Evolutionary conservation across 805 yeast species (phyloP).

Genomic region (Candida peoriensis): DNA sequence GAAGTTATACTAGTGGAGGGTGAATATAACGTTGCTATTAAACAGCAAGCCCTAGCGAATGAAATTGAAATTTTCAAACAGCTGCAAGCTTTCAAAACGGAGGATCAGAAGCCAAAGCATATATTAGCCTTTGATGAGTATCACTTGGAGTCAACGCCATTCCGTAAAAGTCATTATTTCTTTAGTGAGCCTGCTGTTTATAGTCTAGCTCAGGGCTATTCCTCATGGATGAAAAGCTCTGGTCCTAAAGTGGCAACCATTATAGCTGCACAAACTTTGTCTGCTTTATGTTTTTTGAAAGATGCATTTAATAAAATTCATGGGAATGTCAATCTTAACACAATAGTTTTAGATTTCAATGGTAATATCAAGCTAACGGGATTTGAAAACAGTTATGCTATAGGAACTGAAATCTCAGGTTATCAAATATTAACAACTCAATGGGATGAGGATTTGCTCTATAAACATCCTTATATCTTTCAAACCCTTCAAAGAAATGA

Average conservation of each 20-base stretch:
- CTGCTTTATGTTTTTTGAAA: slow-evolving; percentile 6
- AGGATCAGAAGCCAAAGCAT: not conserved
- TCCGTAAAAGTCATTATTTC: slow-evolving; percentile 2
- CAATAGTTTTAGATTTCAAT: slow-evolving; percentile 5
- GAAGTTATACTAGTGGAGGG: too few species aligned
- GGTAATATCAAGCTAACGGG: slow-evolving; percentile 9
- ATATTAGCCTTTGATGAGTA: not conserved
- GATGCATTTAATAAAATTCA: slow-evolving; percentile 4
- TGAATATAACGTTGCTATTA: too few species aligned
- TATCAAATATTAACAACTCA: not conserved
- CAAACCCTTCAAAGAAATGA: slow-evolving; percentile 1
- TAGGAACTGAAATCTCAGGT: not conserved
- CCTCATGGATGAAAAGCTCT: not conserved
- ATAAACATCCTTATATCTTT: slow-evolving; percentile 7
- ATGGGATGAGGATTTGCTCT: not conserved
- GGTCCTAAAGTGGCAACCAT: not conserved
- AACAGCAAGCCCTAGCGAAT: not conserved
- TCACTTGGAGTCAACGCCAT: not conserved
- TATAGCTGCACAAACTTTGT: slow-evolving; percentile 1
- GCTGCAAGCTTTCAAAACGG: not conserved
- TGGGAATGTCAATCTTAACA: slow-evolving; percentile 10
- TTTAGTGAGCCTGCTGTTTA: not conserved
- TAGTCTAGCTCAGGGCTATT: not conserved
- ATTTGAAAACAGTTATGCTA: slow-evolving; percentile 6
- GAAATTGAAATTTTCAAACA: not conserved